A percentile compares a stretch with the other conserved stretches of the same genome.
phyloP scores from a whole-genome alignment of 2,329 filamentous ascomycete genomes.

The Ustulina deusta region DNA sequence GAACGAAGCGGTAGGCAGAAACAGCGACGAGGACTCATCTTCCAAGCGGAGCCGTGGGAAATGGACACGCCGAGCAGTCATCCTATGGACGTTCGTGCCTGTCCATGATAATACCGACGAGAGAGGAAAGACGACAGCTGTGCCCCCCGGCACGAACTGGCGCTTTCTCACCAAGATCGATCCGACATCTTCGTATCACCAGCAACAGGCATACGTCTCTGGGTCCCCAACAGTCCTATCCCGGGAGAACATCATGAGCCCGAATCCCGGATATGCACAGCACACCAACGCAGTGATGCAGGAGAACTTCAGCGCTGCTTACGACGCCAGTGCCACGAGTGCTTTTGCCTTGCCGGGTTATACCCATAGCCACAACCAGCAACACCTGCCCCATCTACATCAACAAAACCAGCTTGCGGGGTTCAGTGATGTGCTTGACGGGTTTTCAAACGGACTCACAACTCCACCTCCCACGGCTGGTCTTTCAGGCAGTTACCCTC shows the following conservation, averaged over 20 bases:
- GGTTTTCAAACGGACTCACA: constrained; percentile 63
- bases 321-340: constrained; percentile 54
- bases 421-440: constrained; percentile 59
- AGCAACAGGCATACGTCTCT: constrained; percentile 59
- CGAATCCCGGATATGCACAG: constrained; percentile 63
- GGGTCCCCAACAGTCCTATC: constrained; percentile 51
- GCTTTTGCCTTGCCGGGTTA: constrained; percentile 41
- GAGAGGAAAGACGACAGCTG: constrained; percentile 59
- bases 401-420: constrained; percentile 40
- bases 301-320: constrained; percentile 66
- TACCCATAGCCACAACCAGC: constrained; percentile 38
- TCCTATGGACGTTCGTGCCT: constrained; percentile 73
- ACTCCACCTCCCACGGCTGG: constrained; percentile 69
- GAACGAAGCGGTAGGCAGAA: constrained; percentile 47
- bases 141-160: constrained; percentile 69
- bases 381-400: constrained; percentile 36
- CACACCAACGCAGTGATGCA: constrained; percentile 67
- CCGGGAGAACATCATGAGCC: constrained; percentile 65
- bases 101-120: constrained; percentile 60
- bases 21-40: constrained; percentile 20
- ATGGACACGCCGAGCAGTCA: constrained; percentile 69
- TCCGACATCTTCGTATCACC: constrained; percentile 69
- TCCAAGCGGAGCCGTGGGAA: constrained; percentile 42
- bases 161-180: constrained; percentile 71
- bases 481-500: constrained; percentile 59